Evolutionary conservation across 768 basidiomycete species (phyloP), one percentile per base, ranked within the genome.

Genomic region (Tubosaeta sp.): DNA sequence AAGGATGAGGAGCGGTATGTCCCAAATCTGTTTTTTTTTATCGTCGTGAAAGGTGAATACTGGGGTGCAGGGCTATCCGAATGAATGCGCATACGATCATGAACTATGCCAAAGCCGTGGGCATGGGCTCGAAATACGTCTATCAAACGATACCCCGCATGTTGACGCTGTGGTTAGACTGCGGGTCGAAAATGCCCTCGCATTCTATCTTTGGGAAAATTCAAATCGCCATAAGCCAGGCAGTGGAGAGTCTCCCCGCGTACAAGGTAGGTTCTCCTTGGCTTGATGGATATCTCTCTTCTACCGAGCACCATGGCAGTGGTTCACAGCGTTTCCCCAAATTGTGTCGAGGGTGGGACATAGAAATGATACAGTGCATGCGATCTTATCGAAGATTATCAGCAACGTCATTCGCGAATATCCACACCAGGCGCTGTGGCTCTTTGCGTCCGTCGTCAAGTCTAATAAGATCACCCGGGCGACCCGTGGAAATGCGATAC

Each of bases 311-410:
- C 46, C 5, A 22, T 43, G 47, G 14, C 43, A 98, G 94, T 98
- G 95, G 93, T 88, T 84, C 59, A 94, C 89, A 0, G 95, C 93
- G 1, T 95, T 97, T 57, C 94, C 95, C 4, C 97, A 98, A 74
- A 91, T 98, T 48, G 92, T 95, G 13, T 98, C 95, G 13, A 83
- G 97, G 8, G 86, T 99, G 31, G 88, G 86, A 12, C 91, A 97
- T 58, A 71, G 67, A 5, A 86, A 89, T 60, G 57, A 68, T 11
- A 74, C 74, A 1, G 85, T 92, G 4, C 85, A 80, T 63, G 68
- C 65, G 0, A 68, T 83, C 4, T 71, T 99, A 19, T 74, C 79
- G 3, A 70, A 65, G 43, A 78, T 98, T 32, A 92, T 98, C 50
- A 68, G 74, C 14, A 72, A 66, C 16, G 89, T 98, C 27, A 76